Conservation (phyloP, 306 rosid species). For the Castanea crenata region DNA sequence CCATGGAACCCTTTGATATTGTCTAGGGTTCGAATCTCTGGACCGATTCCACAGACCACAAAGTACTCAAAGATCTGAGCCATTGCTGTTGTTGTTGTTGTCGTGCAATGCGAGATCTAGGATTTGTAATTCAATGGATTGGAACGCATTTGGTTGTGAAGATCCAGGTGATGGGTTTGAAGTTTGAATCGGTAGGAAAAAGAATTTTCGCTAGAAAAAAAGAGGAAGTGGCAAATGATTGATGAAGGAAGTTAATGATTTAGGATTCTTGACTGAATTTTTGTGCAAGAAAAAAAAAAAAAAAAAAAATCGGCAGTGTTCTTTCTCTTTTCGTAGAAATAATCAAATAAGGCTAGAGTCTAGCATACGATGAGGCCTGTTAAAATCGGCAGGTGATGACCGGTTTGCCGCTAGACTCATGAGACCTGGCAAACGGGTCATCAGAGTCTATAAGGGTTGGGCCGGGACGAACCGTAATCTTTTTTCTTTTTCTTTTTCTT, state of each 20-base stretch:
- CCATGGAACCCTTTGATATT: constrained; percentile 90
- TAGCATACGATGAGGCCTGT: too few relatives aligned
- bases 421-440: too few relatives aligned
- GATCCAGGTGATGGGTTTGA: background rate
- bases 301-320: too few relatives aligned
- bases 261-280: too few relatives aligned
- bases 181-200: background rate
- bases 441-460: too few relatives aligned
- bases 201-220: background rate
- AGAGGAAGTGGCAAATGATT: background rate
- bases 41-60: constrained; percentile 96
- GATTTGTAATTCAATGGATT: background rate
- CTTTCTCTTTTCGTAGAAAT: too few relatives aligned
- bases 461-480: too few relatives aligned
- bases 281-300: too few relatives aligned
- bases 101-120: background rate
- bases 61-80: constrained; percentile 93
- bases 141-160: background rate
- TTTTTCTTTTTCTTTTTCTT: too few relatives aligned
- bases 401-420: too few relatives aligned
- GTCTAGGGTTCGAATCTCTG: constrained; percentile 85
- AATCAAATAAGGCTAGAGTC: too few relatives aligned
- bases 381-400: too few relatives aligned
- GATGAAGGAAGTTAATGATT: background rate
- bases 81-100: constrained; percentile 37